Evolutionary conservation across 352 stramenopile genomes (phyloP).

Genomic region (Phytophthora aleatoria): DNA sequence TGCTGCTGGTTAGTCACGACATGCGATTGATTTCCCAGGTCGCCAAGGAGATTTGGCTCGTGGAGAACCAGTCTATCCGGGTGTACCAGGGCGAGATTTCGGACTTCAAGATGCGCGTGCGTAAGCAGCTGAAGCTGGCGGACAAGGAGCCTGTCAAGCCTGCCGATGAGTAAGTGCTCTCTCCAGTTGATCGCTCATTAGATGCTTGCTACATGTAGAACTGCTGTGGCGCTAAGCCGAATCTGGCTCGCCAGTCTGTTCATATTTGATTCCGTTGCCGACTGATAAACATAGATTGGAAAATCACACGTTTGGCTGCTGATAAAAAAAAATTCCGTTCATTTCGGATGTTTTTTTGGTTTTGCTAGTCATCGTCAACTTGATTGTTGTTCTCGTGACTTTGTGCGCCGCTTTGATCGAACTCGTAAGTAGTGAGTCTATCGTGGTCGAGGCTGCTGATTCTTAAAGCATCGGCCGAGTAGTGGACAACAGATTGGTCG

Average conservation of each 20-base stretch:
- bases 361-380: slow-evolving; percentile 24
- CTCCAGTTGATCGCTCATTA: slow-evolving; percentile 28
- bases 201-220: slow-evolving; percentile 36
- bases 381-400: slow-evolving; percentile 35
- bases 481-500: slow-evolving; percentile 11
- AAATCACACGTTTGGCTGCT: slow-evolving; percentile 33
- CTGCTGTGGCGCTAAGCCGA: slow-evolving; percentile 11
- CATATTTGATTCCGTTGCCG: slow-evolving; percentile 35
- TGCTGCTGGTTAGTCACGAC: slow-evolving; percentile 99
- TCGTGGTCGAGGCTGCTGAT: slow-evolving; percentile 6
- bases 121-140: slow-evolving; percentile 84
- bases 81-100: slow-evolving; percentile 98
- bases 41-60: slow-evolving; percentile 99
- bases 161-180: slow-evolving; percentile 32
- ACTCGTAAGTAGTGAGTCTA: too few species aligned
- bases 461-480: neutral
- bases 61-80: slow-evolving; percentile 96
- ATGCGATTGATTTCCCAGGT: slow-evolving; percentile 99
- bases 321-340: neutral
- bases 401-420: too few species aligned
- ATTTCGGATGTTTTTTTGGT: neutral
- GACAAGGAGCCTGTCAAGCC: slow-evolving; percentile 46
- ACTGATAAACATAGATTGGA: slow-evolving; percentile 33
- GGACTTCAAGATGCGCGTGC: slow-evolving; percentile 97
- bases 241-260: slow-evolving; percentile 18